Evolutionary conservation across 1,139 yeast species (phyloP).

Genomic region (Candida sp.): DNA sequence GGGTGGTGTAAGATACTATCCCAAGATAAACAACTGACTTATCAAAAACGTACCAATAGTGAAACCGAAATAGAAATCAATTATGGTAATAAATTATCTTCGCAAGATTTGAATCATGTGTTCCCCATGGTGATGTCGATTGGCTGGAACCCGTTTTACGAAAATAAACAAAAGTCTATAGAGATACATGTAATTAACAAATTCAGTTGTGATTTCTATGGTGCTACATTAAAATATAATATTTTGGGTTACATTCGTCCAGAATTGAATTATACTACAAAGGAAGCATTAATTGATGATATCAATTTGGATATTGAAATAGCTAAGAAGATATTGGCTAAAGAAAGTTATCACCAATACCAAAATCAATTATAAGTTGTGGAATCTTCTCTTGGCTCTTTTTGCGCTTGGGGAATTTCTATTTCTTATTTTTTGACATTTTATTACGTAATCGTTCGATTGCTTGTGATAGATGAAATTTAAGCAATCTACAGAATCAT

Average conservation of each 20-base stretch:
- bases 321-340: slow-evolving; percentile 48
- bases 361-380: slow-evolving; percentile 4
- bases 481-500: neutral
- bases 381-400: too few species aligned
- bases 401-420: too few species aligned
- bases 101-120: slow-evolving; percentile 33
- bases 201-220: slow-evolving; percentile 71
- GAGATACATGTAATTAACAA: slow-evolving; percentile 86
- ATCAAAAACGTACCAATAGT: slow-evolving; percentile 22
- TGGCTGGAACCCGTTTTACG: slow-evolving; percentile 94
- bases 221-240: slow-evolving; percentile 65
- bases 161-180: slow-evolving; percentile 73
- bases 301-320: slow-evolving; percentile 76
- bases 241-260: slow-evolving; percentile 91
- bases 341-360: slow-evolving; percentile 14
- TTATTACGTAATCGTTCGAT: neutral
- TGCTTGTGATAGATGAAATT: neutral
- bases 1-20: slow-evolving; percentile 65
- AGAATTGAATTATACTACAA: slow-evolving; percentile 80
- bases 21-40: slow-evolving; percentile 10
- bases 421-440: neutral
- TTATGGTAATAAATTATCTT: slow-evolving; percentile 52
- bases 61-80: slow-evolving; percentile 50
- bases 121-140: slow-evolving; percentile 93
- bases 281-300: slow-evolving; percentile 84